Conservation (phyloP, 108 stramenopile genomes). For the Schizochytrium sp. region DNA sequence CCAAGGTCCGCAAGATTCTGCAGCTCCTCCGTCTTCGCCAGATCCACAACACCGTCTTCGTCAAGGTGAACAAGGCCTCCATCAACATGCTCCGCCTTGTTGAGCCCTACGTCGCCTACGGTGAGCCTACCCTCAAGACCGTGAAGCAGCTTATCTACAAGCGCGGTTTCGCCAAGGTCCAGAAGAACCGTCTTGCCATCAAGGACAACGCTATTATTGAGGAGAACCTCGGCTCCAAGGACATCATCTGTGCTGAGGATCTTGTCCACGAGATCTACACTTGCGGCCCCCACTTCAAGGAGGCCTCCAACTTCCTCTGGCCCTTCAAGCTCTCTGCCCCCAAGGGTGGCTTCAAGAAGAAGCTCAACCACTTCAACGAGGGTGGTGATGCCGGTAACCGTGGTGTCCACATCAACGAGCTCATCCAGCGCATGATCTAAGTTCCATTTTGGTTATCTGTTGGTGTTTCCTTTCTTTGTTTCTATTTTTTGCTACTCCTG, state of each 20-base stretch:
- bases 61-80: conserved; percentile 98
- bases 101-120: conserved; percentile 98
- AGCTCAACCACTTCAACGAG: conserved; percentile 98
- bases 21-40: conserved; percentile 99
- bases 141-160: conserved; percentile 97
- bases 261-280: conserved; percentile 96
- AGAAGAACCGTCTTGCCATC: conserved; percentile 90
- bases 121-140: conserved; percentile 94
- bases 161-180: conserved; percentile 99
- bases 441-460: background rate
- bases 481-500: background rate
- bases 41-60: conserved; percentile 99
- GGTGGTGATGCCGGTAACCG: conserved; percentile 98
- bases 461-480: background rate
- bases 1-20: conserved; percentile 99
- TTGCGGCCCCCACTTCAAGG: conserved; percentile 98
- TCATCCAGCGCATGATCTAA: conserved; percentile 95
- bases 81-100: conserved; percentile 98
- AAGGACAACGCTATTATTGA: conserved; percentile 92
- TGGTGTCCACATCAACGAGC: conserved; percentile 93
- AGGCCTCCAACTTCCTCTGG: conserved; percentile 99
- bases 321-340: conserved; percentile 99
- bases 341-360: conserved; percentile 98
- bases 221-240: conserved; percentile 82
- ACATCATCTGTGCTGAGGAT: conserved; percentile 91